phyloP scores from a whole-genome alignment of 176 grass and related monocot species.

The Chloris gayana region DNA sequence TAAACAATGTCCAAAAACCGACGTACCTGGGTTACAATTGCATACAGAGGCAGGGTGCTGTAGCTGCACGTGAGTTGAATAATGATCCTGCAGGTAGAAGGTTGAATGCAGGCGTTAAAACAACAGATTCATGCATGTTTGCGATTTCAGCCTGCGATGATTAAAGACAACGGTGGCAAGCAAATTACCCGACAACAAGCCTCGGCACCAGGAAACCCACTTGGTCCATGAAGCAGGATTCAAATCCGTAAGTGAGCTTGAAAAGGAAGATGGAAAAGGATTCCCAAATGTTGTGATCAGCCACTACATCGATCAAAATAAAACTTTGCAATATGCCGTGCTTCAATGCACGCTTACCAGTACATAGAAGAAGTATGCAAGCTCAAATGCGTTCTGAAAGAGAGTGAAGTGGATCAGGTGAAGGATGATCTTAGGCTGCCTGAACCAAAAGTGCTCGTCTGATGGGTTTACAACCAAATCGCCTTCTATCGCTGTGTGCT shows the following conservation, averaged over 20 bases:
- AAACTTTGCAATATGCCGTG: background rate
- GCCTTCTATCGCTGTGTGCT: constrained; percentile 63
- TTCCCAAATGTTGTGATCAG: background rate
- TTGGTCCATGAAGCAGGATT: constrained; percentile 85
- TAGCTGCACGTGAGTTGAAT: constrained; percentile 92
- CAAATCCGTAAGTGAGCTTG: constrained; percentile 71
- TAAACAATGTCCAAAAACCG: background rate
- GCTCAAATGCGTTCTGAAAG: constrained; percentile 94
- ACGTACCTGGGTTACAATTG: constrained; percentile 83
- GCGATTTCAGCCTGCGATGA: background rate
- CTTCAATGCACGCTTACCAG: constrained; percentile 44
- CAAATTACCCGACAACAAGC: constrained; percentile 83
- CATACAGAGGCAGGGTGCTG: constrained; percentile 85
- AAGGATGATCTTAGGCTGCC: constrained; percentile 59
- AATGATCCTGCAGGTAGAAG: constrained; percentile 49
- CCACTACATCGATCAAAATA: background rate
- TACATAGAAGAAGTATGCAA: constrained; percentile 94
- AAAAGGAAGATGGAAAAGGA: background rate
- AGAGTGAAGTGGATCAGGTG: constrained; percentile 93
- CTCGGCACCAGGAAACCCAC: constrained; percentile 72
- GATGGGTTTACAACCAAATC: constrained; percentile 84
- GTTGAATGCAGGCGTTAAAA: background rate
- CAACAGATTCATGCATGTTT: background rate
- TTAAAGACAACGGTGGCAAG: background rate
- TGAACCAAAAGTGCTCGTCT: constrained; percentile 92